These are phyloP conservation scores for Auricularia auricula-judae DNA, from an alignment of 768 basidiomycete genomes.

Conservation along the genomic window DNA sequence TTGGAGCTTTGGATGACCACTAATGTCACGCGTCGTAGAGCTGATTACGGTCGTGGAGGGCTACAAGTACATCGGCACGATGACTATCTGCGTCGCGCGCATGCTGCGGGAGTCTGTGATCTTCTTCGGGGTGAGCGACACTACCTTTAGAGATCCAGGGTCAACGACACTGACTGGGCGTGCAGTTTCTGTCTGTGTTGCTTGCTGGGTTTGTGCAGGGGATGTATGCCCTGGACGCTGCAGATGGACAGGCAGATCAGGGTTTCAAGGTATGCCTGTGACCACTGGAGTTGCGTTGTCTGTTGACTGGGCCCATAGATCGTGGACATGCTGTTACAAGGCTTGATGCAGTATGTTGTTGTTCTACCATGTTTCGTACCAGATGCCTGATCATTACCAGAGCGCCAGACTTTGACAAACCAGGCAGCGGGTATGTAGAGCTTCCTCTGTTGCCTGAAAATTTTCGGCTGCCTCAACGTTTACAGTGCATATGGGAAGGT, in stretches of 20 bases:
- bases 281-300: background rate
- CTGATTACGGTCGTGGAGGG: constrained; percentile 74
- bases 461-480: background rate
- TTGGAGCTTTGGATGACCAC: constrained; percentile 1
- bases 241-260: constrained; percentile 64
- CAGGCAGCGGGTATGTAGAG: constrained; percentile 39
- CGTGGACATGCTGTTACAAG: constrained; percentile 63
- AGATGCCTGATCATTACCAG: constrained; percentile 19
- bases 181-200: constrained; percentile 68
- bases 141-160: constrained; percentile 7
- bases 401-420: constrained; percentile 57
- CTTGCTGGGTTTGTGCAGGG: constrained; percentile 79
- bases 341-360: constrained; percentile 58
- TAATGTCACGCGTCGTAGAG: constrained; percentile 29
- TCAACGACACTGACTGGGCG: constrained; percentile 4
- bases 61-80: constrained; percentile 80
- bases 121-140: constrained; percentile 61
- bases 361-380: constrained; percentile 12
- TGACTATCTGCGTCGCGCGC: constrained; percentile 87
- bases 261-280: constrained; percentile 30
- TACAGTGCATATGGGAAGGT: constrained; percentile 36
- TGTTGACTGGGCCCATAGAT: constrained; percentile 31
- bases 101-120: constrained; percentile 91
- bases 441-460: constrained; percentile 15
- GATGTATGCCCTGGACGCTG: constrained; percentile 81